phyloP scores from a whole-genome alignment of 345 rosid species.

The Citrus unshiu region DNA sequence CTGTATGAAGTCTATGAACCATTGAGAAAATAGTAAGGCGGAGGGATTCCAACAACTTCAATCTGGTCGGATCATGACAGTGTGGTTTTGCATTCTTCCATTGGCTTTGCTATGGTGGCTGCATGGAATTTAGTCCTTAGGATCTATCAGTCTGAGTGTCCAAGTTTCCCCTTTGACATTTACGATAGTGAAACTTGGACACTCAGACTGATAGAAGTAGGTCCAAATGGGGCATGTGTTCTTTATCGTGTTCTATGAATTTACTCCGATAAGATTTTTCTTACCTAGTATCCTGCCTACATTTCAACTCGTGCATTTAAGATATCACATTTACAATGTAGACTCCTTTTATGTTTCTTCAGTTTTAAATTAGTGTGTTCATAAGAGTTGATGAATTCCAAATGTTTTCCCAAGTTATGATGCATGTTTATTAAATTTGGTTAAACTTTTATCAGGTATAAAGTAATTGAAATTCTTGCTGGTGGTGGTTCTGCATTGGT shows the following conservation, averaged over 20 bases:
- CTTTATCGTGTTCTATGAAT: background rate
- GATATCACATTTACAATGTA: background rate
- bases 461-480: conserved; percentile 75
- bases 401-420: background rate
- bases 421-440: conserved; percentile 7
- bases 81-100: background rate
- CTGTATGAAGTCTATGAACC: background rate
- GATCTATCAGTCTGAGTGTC: background rate
- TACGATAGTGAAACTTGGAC: background rate
- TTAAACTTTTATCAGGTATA: conserved; percentile 53
- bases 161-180: background rate
- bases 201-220: background rate
- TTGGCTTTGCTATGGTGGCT: background rate
- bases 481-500: conserved; percentile 80
- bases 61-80: background rate
- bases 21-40: background rate
- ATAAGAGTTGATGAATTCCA: background rate
- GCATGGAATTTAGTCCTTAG: background rate
- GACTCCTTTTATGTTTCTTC: background rate
- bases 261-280: background rate
- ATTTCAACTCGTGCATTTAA: background rate
- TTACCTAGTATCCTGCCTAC: background rate
- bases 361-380: background rate
- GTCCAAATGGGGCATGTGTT: background rate
- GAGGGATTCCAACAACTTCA: background rate